Base-by-base conservation (phyloP, 352 stramenopile genomes). In the Phytopythium aichiense region DNA sequence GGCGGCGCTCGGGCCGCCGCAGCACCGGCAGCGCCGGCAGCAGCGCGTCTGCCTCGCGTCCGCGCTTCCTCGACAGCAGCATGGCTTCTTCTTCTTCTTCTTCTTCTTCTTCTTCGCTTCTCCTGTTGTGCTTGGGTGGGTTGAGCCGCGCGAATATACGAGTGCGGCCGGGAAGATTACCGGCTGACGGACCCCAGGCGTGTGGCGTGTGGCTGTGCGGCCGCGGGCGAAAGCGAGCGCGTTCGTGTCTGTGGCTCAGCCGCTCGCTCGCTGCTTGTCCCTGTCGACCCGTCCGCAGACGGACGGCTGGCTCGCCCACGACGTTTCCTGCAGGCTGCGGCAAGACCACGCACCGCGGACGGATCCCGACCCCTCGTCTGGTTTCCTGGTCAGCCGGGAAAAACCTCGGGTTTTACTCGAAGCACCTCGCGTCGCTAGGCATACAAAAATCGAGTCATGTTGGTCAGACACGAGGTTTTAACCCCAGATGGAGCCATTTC, bases 61-160 rank as follows among this genome's bases (percentile, higher is more conserved):
- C 67, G 56, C 77, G 71, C 51, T 87, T 86, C 55, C 79, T 73
- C 7, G 79, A 79, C 45, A 86, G 61, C 66, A 89, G 61, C 73
- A 81, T 79, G 60, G 7, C 15, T 28, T 16, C 2, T 42, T 6
- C 20, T 6, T 30, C 22, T 22, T 22, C 12, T 28, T 53, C 46
- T 37, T 31, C 22, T 18, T 6, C 11, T n/a, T 43, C 31, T 33
- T 2, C 6, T 5, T n/a, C 16, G 2, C 2, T 46, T 22, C 16
- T 46, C 7, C 40, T 9, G 0, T 20, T 22, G 40, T 9, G 38
- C 1, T 45, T 4, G 38, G 38, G 4, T 45, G 40, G 16, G 40
- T 46, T 46, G 40, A 22, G 43, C 43, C 12, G 45, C 7, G 45
- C 45, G 11, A 49, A 49, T 15, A 23, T 49, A 23, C n/a, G 42